These are phyloP conservation scores for Colletotrichum shisoi DNA, from an alignment of 2,329 filamentous ascomycete species.

Conservation along the genomic window DNA sequence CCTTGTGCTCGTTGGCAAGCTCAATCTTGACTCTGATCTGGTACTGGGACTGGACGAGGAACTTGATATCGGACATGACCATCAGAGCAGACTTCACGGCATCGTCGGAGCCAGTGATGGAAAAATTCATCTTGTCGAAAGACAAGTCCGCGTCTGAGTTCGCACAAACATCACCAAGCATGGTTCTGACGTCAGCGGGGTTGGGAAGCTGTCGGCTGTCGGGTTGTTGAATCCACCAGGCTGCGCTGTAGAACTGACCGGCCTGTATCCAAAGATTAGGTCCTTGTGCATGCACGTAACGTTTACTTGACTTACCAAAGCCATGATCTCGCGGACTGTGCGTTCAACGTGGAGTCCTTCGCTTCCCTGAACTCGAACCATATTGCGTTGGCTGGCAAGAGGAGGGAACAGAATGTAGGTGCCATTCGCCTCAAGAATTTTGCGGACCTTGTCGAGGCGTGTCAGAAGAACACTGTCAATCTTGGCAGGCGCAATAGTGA, in stretches of 20 bases:
- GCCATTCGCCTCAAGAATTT: constrained; percentile 96
- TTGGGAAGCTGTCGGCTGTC: constrained; percentile 61
- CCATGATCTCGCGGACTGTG: constrained; percentile 95
- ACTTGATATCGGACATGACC: constrained; percentile 90
- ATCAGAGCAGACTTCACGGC: constrained; percentile 94
- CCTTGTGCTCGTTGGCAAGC: constrained; percentile 98
- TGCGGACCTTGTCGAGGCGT: constrained; percentile 93
- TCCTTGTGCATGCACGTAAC: constrained; percentile 28
- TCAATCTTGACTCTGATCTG: constrained; percentile 98
- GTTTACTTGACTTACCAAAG: constrained; percentile 69
- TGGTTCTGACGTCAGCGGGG: constrained; percentile 80
- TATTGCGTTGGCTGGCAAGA: constrained; percentile 82
- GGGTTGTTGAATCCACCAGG: constrained; percentile 73
- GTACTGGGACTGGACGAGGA: constrained; percentile 85
- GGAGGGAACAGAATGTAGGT: constrained; percentile 93
- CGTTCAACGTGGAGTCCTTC: constrained; percentile 95
- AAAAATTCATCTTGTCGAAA: constrained; percentile 93
- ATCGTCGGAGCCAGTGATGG: constrained; percentile 94
- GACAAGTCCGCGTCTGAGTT: constrained; percentile 94
- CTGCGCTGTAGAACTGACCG: constrained; percentile 96
- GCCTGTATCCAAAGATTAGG: constrained; percentile 62
- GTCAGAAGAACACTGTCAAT: constrained; percentile 93
- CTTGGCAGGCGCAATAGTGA: constrained; percentile 87
- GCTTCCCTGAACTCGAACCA: constrained; percentile 88
- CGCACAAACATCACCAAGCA: constrained; percentile 94